A percentile compares a stretch with the other conserved stretches of the same genome.
phyloP scores from a whole-genome alignment of 805 yeast species.

The Candida saitoana region DNA sequence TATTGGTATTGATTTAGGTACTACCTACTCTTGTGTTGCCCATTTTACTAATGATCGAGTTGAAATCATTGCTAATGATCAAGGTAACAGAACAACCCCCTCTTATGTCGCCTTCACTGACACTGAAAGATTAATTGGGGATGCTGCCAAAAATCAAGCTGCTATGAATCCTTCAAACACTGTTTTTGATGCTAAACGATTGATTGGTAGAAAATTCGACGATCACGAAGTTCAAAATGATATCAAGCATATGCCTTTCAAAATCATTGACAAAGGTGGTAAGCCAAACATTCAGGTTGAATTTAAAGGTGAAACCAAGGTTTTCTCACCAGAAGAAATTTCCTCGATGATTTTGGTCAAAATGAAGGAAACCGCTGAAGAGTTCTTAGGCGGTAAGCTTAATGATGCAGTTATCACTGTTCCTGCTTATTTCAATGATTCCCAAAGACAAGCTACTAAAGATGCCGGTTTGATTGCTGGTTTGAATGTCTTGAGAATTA shows the following conservation, averaged over 20 bases:
- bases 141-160: conserved; percentile 98
- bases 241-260: conserved; percentile 86
- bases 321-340: conserved; percentile 90
- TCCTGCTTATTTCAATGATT: conserved; percentile 42
- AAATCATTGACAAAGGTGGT: conserved; percentile 69
- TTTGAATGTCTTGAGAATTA: conserved; percentile 41
- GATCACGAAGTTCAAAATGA: conserved; percentile 79
- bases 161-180: conserved; percentile 95
- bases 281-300: conserved; percentile 88
- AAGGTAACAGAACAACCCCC: conserved; percentile 98
- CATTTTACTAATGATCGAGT: conserved; percentile 66
- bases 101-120: conserved; percentile 96
- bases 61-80: conserved; percentile 94
- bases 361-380: conserved; percentile 94
- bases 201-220: conserved; percentile 76
- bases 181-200: conserved; percentile 92
- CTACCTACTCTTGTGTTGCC: conserved; percentile 97
- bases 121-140: conserved; percentile 92
- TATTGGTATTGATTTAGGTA: conserved; percentile 93
- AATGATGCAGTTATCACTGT: conserved; percentile 47
- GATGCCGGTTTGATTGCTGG: conserved; percentile 46
- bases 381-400: conserved; percentile 77
- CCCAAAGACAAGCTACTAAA: conserved; percentile 44
- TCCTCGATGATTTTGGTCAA: conserved; percentile 88
- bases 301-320: conserved; percentile 81